These are phyloP conservation scores for Emericellopsis terricola DNA, from an alignment of 495 filamentous ascomycete genomes.

Conservation along the genomic window DNA sequence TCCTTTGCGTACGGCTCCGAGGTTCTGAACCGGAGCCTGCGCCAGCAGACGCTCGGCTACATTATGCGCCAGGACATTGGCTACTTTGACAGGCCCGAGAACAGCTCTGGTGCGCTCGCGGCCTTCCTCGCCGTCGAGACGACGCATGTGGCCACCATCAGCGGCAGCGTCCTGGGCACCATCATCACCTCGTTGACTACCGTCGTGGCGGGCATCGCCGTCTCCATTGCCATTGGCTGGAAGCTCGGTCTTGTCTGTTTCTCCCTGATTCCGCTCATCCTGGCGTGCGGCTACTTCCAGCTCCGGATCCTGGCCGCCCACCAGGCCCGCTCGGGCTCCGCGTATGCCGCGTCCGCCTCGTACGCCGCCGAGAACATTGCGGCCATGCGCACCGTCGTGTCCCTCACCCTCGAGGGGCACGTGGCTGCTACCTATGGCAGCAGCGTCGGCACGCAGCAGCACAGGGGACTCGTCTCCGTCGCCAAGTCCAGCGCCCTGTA, in stretches of 20 bases:
- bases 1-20: slow-evolving; percentile 56
- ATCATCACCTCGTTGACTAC: slow-evolving; percentile 12
- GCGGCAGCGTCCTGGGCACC: slow-evolving; percentile 17
- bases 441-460: slow-evolving; percentile 10
- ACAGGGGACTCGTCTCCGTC: slow-evolving; percentile 7
- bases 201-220: slow-evolving; percentile 11
- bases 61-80: slow-evolving; percentile 21
- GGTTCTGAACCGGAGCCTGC: slow-evolving; percentile 21
- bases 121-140: slow-evolving; percentile 31
- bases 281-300: slow-evolving; percentile 15
- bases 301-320: slow-evolving; percentile 14
- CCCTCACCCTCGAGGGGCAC: slow-evolving; percentile 23
- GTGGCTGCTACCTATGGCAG: slow-evolving; percentile 9
- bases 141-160: slow-evolving; percentile 28
- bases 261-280: slow-evolving; percentile 11
- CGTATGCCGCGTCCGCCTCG: slow-evolving; percentile 46
- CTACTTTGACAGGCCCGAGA: slow-evolving; percentile 34
- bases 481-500: slow-evolving; percentile 2
- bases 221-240: slow-evolving; percentile 23
- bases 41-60: slow-evolving; percentile 10
- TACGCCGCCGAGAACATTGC: slow-evolving; percentile 33
- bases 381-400: slow-evolving; percentile 36
- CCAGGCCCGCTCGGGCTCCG: slow-evolving; percentile 40
- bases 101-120: slow-evolving; percentile 29
- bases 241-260: slow-evolving; percentile 19